Conservation (phyloP, 192 early-diverging fungal species). For the Oehlia diaphana region DNA sequence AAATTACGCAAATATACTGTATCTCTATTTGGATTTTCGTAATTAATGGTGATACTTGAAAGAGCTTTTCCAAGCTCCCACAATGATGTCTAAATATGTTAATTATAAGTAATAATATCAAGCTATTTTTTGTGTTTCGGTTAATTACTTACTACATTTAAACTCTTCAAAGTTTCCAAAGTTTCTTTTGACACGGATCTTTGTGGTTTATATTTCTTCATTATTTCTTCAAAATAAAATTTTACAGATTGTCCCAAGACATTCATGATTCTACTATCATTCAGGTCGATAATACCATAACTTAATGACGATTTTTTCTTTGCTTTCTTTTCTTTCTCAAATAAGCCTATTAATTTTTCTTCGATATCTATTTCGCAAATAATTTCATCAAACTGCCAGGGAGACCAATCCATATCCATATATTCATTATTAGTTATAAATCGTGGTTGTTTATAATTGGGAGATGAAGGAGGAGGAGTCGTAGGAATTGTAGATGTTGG, state of each 20-base stretch:
- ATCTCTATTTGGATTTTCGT: no score
- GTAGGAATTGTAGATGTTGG: no score
- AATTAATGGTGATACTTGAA: no score
- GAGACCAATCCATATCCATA: constrained; percentile 23
- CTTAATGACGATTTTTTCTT: not conserved
- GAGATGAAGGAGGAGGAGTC: not conserved
- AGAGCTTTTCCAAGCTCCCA: no score
- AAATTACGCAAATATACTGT: no score
- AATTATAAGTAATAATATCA: constrained; percentile 21
- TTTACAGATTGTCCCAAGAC: constrained; percentile 14
- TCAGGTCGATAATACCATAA: constrained; percentile 24
- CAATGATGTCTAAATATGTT: constrained; percentile 16
- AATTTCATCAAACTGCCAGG: constrained; percentile 25
- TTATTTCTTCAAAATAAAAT: constrained; percentile 18
- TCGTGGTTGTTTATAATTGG: not conserved
- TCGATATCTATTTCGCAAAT: constrained; percentile 25
- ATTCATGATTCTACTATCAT: constrained; percentile 22
- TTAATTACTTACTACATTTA: constrained; percentile 6
- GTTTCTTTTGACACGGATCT: not conserved
- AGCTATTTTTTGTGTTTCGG: constrained; percentile 1
- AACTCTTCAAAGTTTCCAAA: constrained; percentile 1
- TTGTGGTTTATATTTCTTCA: constrained; percentile 23
- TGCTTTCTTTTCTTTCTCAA: not conserved
- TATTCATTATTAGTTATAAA: no score
- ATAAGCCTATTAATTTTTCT: constrained; percentile 23